These are phyloP conservation scores for Takakia lepidozioides DNA, from an alignment of 225 moss, liverwort and hornwort genomes.

Conservation along the genomic window DNA sequence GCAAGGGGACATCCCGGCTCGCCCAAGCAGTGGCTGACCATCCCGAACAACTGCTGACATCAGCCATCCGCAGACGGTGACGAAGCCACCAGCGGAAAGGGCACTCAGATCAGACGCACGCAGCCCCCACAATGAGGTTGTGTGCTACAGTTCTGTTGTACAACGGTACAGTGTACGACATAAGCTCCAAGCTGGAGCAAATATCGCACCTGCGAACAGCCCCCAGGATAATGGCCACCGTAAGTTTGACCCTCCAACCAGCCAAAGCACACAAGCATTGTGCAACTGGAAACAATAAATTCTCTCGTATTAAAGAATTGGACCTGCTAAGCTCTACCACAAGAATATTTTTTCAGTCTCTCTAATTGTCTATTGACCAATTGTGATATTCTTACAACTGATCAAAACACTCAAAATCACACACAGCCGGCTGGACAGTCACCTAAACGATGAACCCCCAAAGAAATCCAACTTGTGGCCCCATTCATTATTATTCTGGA, in stretches of 20 bases:
- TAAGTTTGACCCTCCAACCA: conserved; percentile 96
- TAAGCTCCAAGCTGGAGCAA: conserved; percentile 99
- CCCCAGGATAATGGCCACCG: conserved; percentile 99
- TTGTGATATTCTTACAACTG: too few species aligned
- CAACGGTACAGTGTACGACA: conserved; percentile 99
- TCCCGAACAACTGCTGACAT: conserved; percentile 72
- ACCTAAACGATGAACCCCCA: too few species aligned
- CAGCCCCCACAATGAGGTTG: conserved; percentile 94
- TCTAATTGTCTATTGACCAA: too few species aligned
- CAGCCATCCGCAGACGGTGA: conserved; percentile 97
- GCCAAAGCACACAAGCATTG: too few species aligned
- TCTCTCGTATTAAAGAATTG: too few species aligned
- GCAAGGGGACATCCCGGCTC: conserved; percentile 76
- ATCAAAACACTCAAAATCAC: too few species aligned
- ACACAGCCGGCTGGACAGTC: too few species aligned
- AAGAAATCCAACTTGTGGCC: too few species aligned
- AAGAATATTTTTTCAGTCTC: too few species aligned
- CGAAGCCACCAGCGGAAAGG: conserved; percentile 75
- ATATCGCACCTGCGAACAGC: conserved; percentile 99
- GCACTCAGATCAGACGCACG: conserved; percentile 76
- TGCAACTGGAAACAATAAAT: too few species aligned
- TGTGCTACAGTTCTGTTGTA: conserved; percentile 93
- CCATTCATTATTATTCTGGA: too few species aligned
- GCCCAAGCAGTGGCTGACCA: conserved; percentile 61
- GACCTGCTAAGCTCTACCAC: too few species aligned